Evolutionary conservation across 2,329 filamentous ascomycete genomes (phyloP).

Genomic region (Bipolaris gigantea): DNA sequence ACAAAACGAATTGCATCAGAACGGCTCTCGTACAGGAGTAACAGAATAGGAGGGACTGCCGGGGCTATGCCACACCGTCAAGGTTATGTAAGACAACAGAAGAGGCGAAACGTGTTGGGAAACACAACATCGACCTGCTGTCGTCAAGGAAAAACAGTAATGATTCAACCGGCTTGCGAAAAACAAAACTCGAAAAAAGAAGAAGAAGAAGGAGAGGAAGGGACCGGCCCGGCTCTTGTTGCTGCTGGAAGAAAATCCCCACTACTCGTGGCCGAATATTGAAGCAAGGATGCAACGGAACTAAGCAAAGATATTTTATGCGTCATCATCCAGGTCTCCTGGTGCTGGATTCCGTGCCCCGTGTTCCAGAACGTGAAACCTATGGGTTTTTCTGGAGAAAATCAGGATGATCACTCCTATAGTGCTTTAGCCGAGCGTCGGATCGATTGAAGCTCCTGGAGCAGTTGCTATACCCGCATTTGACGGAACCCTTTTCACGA

Average conservation of each 20-base stretch:
- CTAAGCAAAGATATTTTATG: background rate
- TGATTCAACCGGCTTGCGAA: too few species aligned
- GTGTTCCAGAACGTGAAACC: background rate
- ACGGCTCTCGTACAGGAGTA: background rate
- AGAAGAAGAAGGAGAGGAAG: too few species aligned
- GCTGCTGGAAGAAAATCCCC: too few species aligned
- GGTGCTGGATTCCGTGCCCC: background rate
- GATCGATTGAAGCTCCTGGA: background rate
- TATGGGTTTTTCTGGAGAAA: background rate
- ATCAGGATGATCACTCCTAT: background rate
- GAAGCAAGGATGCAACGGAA: background rate
- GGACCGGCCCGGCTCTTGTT: too few species aligned
- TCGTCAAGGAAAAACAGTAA: too few species aligned
- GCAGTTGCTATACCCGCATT: background rate
- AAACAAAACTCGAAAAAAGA: too few species aligned
- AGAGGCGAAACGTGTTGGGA: background rate
- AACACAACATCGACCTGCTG: too few species aligned
- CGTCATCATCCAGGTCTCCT: too few species aligned
- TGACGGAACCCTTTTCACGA: too few species aligned
- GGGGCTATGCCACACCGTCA: background rate
- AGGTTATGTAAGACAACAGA: background rate
- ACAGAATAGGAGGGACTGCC: background rate
- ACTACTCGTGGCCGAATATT: background rate
- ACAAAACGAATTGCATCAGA: background rate
- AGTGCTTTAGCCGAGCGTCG: slow-evolving; percentile 2